These are phyloP conservation scores for Glebionis coronaria DNA, from an alignment of 129 eudicot species.

Conservation along the genomic window DNA sequence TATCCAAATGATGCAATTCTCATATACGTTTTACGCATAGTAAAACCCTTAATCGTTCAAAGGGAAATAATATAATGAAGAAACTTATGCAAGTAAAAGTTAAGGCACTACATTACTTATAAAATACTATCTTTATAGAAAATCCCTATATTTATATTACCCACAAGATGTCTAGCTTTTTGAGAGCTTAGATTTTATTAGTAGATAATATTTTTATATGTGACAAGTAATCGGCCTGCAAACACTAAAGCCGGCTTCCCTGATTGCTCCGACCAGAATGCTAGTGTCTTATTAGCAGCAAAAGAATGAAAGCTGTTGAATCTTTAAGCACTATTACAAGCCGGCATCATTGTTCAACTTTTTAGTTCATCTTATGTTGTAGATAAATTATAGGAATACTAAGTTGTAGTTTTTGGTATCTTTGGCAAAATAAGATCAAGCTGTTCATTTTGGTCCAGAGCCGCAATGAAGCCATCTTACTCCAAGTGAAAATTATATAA, in stretches of 20 bases:
- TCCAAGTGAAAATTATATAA: too few species aligned
- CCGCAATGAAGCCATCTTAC: too few species aligned
- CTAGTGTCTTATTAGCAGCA: slow-evolving; percentile 27
- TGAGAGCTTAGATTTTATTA: not conserved
- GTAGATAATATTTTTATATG: not conserved
- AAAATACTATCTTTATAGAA: not conserved
- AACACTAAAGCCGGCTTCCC: slow-evolving; percentile 32
- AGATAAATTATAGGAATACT: not conserved
- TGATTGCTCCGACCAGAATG: slow-evolving; percentile 31
- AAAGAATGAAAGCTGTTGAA: not conserved
- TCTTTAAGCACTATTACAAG: slow-evolving; percentile 20
- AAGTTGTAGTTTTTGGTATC: too few species aligned
- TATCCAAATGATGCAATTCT: too few species aligned
- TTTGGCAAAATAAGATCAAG: too few species aligned
- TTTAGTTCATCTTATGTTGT: not conserved
- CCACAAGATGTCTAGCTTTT: slow-evolving; percentile 13
- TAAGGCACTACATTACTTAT: slow-evolving; percentile 20
- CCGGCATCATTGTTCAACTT: slow-evolving; percentile 24
- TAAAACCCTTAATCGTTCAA: not conserved
- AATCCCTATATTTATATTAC: slow-evolving; percentile 4
- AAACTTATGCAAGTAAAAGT: slow-evolving; percentile 7
- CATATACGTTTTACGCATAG: not conserved
- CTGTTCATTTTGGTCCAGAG: too few species aligned
- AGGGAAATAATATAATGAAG: not conserved
- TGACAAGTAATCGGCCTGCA: slow-evolving; percentile 34